Conservation (phyloP, 2,329 filamentous ascomycete species). For the Aspergillus intermedius region DNA sequence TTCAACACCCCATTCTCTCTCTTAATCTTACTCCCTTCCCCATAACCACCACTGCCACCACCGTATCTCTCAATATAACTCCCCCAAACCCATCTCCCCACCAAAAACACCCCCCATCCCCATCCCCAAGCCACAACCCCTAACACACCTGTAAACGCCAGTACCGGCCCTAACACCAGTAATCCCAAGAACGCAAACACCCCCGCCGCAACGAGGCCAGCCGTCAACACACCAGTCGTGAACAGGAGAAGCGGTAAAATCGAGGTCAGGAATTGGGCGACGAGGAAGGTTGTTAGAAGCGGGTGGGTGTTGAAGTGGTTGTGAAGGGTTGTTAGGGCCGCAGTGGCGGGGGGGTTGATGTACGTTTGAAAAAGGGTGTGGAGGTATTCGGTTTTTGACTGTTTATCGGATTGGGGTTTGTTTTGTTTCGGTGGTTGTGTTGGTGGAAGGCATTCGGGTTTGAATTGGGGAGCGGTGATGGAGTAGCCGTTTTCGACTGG, state of each 20-base stretch:
- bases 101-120: conserved; percentile 52
- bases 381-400: not conserved
- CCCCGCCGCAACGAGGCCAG: conserved; percentile 57
- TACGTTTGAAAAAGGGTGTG: not conserved
- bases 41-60: not conserved
- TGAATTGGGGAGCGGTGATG: not conserved
- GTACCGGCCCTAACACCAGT: conserved; percentile 60
- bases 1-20: conserved; percentile 1
- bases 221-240: conserved; percentile 53
- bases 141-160: conserved; percentile 59
- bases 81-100: conserved; percentile 13
- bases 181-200: conserved; percentile 53
- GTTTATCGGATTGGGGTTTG: not conserved
- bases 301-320: conserved; percentile 59
- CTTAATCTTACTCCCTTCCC: not conserved
- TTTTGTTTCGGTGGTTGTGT: not conserved
- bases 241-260: conserved; percentile 65
- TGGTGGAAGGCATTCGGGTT: not conserved
- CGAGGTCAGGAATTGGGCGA: conserved; percentile 58
- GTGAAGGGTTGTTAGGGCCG: conserved; percentile 53
- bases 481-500: too few species aligned
- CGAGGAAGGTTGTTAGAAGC: conserved; percentile 62
- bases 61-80: conserved; percentile 1
- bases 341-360: conserved; percentile 46
- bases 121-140: conserved; percentile 63